These are phyloP conservation scores for Perkinsela sp. DNA, from an alignment of 208 protist genomes.

Conservation along the genomic window DNA sequence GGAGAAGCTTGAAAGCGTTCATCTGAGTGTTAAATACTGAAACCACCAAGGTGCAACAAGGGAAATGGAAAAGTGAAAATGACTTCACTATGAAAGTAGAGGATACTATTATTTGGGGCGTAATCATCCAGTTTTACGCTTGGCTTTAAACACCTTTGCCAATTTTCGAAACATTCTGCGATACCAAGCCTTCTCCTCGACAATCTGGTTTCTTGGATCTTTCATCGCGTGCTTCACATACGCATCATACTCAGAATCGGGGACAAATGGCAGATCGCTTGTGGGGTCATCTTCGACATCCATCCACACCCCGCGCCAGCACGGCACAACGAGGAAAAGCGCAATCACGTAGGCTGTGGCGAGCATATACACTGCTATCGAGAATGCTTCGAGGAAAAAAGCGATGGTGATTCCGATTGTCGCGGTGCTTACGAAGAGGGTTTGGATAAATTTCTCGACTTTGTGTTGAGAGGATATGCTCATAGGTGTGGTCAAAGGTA, in stretches of 20 bases:
- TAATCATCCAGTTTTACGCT: too few species aligned
- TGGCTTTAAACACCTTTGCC: too few species aligned
- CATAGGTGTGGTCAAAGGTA: background rate
- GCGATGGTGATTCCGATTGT: background rate
- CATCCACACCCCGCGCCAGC: background rate
- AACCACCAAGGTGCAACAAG: too few species aligned
- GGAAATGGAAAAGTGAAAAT: too few species aligned
- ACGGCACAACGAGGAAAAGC: background rate
- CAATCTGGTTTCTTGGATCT: background rate
- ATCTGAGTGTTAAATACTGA: too few species aligned
- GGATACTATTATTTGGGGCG: too few species aligned
- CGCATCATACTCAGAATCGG: background rate
- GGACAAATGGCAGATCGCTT: background rate
- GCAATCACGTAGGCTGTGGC: background rate
- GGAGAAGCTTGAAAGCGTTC: background rate
- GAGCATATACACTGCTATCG: background rate
- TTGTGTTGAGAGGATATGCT: background rate
- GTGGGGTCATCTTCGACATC: background rate
- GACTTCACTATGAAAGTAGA: too few species aligned
- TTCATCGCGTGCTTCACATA: background rate
- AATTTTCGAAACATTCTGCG: too few species aligned
- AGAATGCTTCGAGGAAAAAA: background rate
- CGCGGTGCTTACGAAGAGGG: background rate
- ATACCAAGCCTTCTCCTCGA: too few species aligned
- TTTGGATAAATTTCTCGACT: background rate